A percentile compares a stretch with the other conserved stretches of the same genome.
phyloP scores from a whole-genome alignment of 179 eudicot genomes.

The Monotropa hypopitys region DNA sequence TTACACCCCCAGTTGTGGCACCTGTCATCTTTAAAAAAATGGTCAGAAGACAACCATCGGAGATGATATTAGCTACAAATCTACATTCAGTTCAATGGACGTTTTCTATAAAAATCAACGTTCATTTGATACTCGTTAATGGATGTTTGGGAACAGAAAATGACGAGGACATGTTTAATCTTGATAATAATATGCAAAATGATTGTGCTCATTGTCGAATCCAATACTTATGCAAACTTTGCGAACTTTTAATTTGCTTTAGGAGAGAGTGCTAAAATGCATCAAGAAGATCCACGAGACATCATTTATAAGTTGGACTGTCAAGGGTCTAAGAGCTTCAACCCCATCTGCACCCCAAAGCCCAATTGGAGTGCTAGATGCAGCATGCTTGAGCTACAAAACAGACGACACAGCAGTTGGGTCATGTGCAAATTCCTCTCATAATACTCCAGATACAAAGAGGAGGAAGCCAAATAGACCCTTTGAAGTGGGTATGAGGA shows the following conservation, averaged over 20 bases:
- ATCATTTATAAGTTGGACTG: slow-evolving; percentile 13
- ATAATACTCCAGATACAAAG: slow-evolving; percentile 26
- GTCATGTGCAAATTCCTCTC: slow-evolving; percentile 32
- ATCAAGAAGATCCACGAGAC: slow-evolving; percentile 33
- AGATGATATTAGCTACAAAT: not conserved
- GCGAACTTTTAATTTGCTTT: slow-evolving; percentile 9
- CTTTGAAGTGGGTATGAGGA: not conserved
- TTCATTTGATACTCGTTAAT: no score
- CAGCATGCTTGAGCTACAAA: slow-evolving; percentile 41
- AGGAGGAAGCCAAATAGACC: slow-evolving; percentile 31
- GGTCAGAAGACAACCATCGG: not conserved
- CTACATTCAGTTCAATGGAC: not conserved
- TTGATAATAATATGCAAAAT: no score
- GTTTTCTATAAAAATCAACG: no score
- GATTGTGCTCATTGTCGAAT: no score
- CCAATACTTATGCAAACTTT: no score
- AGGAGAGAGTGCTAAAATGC: slow-evolving; percentile 61
- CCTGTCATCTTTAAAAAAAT: not conserved
- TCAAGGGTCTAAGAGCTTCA: slow-evolving; percentile 11
- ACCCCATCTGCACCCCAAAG: slow-evolving; percentile 42
- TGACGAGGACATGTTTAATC: no score
- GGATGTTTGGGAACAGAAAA: no score
- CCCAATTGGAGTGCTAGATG: slow-evolving; percentile 51
- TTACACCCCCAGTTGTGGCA: no score
- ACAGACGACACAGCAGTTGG: slow-evolving; percentile 33